Base-by-base conservation (phyloP, 140 eudicot genomes). In the Artemisia princeps region DNA sequence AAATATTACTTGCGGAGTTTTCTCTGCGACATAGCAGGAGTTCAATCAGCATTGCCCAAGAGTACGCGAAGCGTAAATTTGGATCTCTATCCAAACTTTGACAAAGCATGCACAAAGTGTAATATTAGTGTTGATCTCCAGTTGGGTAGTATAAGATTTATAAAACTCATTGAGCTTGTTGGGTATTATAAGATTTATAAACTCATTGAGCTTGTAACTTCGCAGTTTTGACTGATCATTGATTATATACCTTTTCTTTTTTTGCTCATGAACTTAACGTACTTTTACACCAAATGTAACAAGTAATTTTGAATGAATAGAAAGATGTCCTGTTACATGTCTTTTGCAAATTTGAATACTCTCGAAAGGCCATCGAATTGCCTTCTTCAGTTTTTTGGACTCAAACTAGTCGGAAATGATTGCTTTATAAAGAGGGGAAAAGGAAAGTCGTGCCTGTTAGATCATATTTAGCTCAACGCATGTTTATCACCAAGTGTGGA, bases 1-100 rank as follows among this genome's bases (percentile, higher is more conserved):
- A 84, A 76, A 91, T 91, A 75, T 79, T 91, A 64, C 96, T 91
- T 45, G 98, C 96, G 0, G 98, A 91, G 80, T 88, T 85, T 77
- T 79, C 68, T 58, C 76, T 91, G 60, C 95, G 96, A 61, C 98
- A 91, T 75, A 87, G 86, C 70, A 70, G 78, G 68, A 85, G 77
- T 76, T 70, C 98, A 20, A 79, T 71, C 14, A 78, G 80, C 68
- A 85, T 87, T 76, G 97, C 83, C 6, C 71, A 76, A 13, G 96
- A 87, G 74, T 91, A 67, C 52, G 87, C 89, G 2, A 87, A 85
- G 77, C 84, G 95, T 76, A 85, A 82, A 81, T 23, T 72, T 30
- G 10, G 14, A 20, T 70, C 53, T 4, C 44, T 24, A 48, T 57
- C 89, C 61, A 78, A 78, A 74, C 83, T 86, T 30, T 86, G 77